phyloP scores from a whole-genome alignment of 192 early-diverging fungal genomes.

The Phlyctochytrium bullatum region DNA sequence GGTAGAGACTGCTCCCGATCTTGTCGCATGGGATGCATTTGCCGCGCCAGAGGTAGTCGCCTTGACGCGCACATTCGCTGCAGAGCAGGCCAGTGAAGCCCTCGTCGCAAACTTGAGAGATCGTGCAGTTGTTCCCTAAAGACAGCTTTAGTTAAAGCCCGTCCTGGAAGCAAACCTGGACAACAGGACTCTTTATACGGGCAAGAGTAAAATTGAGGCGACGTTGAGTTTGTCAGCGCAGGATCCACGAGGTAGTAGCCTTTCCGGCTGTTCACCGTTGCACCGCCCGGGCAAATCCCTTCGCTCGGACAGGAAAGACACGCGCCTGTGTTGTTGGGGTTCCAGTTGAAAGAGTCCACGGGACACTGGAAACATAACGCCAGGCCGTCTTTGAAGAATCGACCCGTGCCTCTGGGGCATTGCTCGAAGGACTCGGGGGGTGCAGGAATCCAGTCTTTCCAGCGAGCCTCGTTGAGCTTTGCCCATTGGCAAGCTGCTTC shows the following conservation, averaged over 20 bases:
- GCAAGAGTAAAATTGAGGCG: background rate
- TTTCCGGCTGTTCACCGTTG: background rate
- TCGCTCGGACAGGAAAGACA: background rate
- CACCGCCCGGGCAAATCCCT: background rate
- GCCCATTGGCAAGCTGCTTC: background rate
- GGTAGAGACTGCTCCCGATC: background rate
- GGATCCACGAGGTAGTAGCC: background rate
- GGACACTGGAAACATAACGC: constrained; percentile 14
- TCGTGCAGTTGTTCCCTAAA: constrained; percentile 2
- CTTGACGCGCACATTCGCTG: constrained; percentile 8
- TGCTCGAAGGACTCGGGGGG: background rate
- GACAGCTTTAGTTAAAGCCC: background rate
- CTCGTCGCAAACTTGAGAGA: background rate
- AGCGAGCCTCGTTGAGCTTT: background rate
- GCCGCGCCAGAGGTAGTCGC: constrained; percentile 11
- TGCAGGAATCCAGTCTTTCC: background rate
- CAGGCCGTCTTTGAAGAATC: constrained; percentile 6
- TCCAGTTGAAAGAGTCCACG: constrained; percentile 14
- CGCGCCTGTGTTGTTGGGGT: background rate
- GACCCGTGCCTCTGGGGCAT: constrained; percentile 16
- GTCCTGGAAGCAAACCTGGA: background rate
- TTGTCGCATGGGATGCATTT: constrained; percentile 14
- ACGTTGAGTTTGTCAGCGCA: background rate
- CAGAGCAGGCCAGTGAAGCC: constrained; percentile 14
- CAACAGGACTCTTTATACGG: background rate